Conservation (phyloP, 2,329 filamentous ascomycete genomes). For the Beauveria sp. region DNA sequence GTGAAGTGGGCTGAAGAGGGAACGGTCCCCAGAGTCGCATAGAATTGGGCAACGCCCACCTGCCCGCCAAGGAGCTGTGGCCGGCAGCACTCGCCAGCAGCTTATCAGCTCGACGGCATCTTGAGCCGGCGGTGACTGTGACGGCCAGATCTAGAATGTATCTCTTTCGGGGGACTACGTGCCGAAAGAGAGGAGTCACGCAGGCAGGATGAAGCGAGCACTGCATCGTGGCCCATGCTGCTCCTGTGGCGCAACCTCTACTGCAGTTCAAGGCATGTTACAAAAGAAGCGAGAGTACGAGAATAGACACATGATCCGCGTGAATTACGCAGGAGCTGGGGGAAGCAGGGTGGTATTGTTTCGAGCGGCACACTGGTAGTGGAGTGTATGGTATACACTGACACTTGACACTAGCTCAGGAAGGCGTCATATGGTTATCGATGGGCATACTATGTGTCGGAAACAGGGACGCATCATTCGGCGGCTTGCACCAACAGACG, state of each 20-base stretch:
- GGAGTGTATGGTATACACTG: background rate
- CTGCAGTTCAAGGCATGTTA: background rate
- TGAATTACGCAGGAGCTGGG: background rate
- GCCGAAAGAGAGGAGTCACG: background rate
- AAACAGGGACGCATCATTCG: background rate
- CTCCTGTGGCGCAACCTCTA: background rate
- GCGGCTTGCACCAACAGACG: background rate
- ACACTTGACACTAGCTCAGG: background rate
- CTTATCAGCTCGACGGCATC: background rate
- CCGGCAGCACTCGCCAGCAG: background rate
- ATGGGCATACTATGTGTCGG: background rate
- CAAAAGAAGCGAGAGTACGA: background rate
- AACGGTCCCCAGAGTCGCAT: background rate
- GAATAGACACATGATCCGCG: slow-evolving; percentile 4
- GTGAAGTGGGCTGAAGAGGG: slow-evolving; percentile 28
- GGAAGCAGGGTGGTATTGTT: background rate
- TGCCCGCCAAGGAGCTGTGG: background rate
- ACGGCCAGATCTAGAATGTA: background rate
- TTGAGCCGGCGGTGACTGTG: background rate
- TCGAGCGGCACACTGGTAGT: background rate
- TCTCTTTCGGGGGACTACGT: background rate
- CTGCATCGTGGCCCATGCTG: background rate
- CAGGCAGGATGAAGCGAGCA: background rate
- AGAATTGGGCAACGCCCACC: background rate
- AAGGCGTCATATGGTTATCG: background rate